phyloP scores from a whole-genome alignment of 495 filamentous ascomycete genomes.

The Oidiodendron maius region DNA sequence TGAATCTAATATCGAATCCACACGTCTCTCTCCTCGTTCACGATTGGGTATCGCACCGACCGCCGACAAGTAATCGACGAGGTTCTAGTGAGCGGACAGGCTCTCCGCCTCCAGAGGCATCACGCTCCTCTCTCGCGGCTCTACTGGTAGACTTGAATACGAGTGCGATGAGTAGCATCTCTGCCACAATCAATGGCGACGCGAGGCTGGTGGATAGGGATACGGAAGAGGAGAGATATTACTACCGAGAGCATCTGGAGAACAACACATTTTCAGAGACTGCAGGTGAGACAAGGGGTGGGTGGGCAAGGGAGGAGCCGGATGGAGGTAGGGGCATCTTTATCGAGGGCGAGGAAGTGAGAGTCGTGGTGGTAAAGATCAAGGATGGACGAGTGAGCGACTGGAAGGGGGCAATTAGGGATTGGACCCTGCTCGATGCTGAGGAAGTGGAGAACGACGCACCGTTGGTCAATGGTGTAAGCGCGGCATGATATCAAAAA shows the following conservation, averaged over 20 bases:
- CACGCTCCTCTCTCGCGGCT: conserved; percentile 66
- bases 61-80: conserved; percentile 59
- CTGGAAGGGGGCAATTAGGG: conserved; percentile 73
- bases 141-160: conserved; percentile 87
- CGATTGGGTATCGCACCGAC: conserved; percentile 95
- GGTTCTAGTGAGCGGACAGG: conserved; percentile 28
- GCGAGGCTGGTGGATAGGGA: conserved; percentile 66
- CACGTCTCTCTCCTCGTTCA: conserved; percentile 93
- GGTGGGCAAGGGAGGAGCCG: conserved; percentile 27
- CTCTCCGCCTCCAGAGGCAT: conserved; percentile 56
- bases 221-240: conserved; percentile 77
- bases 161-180: conserved; percentile 80
- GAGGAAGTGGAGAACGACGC: conserved; percentile 4
- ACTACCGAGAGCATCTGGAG: conserved; percentile 73
- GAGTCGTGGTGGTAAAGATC: conserved; percentile 69
- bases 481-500: background rate
- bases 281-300: conserved; percentile 15
- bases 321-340: conserved; percentile 52
- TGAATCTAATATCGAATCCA: conserved; percentile 81
- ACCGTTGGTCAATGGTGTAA: conserved; percentile 29
- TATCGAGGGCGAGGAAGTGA: conserved; percentile 63
- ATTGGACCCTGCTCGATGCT: conserved; percentile 50
- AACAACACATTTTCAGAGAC: conserved; percentile 75
- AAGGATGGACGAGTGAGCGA: conserved; percentile 72
- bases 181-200: conserved; percentile 83